Conservation (phyloP, 306 rosid species). For the Cyclanthera cordifolia region DNA sequence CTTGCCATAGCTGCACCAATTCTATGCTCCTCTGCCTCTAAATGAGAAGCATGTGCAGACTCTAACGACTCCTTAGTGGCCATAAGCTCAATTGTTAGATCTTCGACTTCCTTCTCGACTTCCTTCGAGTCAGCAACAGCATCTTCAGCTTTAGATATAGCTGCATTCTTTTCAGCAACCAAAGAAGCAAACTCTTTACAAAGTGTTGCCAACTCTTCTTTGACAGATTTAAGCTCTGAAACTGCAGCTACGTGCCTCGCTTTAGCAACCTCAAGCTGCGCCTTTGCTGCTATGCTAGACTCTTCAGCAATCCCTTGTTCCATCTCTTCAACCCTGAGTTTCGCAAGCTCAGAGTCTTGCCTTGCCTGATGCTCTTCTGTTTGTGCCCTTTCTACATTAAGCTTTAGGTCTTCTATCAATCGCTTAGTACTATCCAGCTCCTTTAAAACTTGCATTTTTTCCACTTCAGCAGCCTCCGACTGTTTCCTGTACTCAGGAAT, state of each 20-base stretch:
- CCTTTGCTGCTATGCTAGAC: constrained; percentile 95
- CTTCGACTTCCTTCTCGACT: constrained; percentile 88
- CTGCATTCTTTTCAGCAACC: constrained; percentile 52
- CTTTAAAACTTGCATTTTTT: constrained; percentile 45
- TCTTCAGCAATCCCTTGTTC: constrained; percentile 98
- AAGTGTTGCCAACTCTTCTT: constrained; percentile 65
- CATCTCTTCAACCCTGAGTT: constrained; percentile 98
- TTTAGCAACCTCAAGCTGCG: constrained; percentile 95
- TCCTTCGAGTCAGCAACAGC: constrained; percentile 75
- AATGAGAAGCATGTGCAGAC: constrained; percentile 79
- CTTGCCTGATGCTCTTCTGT: constrained; percentile 91
- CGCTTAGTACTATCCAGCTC: constrained; percentile 85
- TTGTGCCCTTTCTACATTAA: constrained; percentile 86
- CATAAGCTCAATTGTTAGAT: constrained; percentile 78
- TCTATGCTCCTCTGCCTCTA: constrained; percentile 96
- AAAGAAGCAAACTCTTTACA: constrained; percentile 62
- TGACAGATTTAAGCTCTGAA: constrained; percentile 61
- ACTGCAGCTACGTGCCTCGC: constrained; percentile 69
- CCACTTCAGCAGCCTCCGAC: constrained; percentile 53
- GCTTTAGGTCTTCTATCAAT: constrained; percentile 79
- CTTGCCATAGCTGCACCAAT: constrained; percentile 83
- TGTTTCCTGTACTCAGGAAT: constrained; percentile 60
- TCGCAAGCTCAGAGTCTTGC: constrained; percentile 94
- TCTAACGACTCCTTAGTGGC: constrained; percentile 72
- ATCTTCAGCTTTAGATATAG: constrained; percentile 71